Evolutionary conservation across 2,329 filamentous ascomycete genomes (phyloP).

Genomic region (Colletotrichum gigasporum): DNA sequence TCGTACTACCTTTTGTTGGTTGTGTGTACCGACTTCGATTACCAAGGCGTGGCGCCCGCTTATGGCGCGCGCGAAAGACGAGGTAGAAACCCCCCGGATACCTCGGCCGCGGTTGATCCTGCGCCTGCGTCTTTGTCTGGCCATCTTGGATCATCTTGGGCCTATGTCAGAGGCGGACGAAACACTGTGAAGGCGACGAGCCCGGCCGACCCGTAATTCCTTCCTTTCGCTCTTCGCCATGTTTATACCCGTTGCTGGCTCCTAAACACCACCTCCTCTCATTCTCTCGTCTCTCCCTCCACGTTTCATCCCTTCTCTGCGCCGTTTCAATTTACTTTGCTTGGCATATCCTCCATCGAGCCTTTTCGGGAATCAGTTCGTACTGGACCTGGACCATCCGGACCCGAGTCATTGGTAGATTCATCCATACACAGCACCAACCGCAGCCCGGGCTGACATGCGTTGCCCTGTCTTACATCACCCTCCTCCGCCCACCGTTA

Average conservation of each 20-base stretch:
- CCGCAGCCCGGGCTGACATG: background rate
- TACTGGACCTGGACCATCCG: constrained; percentile 12
- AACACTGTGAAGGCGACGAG: background rate
- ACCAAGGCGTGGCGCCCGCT: background rate
- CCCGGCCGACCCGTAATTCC: constrained; percentile 10
- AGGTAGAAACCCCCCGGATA: background rate
- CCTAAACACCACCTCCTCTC: background rate
- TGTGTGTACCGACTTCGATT: background rate
- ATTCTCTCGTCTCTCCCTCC: background rate
- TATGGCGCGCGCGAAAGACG: background rate
- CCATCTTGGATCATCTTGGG: background rate
- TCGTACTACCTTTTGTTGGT: background rate
- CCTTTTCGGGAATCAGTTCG: background rate
- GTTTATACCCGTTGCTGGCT: background rate
- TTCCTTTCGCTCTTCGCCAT: background rate
- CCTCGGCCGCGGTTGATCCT: constrained; percentile 7
- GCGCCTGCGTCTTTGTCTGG: constrained; percentile 5
- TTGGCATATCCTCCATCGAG: background rate
- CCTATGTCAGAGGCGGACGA: constrained; percentile 3
- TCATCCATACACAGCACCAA: background rate
- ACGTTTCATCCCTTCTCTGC: background rate
- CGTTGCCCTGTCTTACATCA: background rate
- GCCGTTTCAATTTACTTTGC: background rate
- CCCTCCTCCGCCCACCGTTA: background rate
- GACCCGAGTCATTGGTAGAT: constrained; percentile 17